Base-by-base conservation (phyloP, 1,284 basidiomycete species). In the Ustilago curta region DNA sequence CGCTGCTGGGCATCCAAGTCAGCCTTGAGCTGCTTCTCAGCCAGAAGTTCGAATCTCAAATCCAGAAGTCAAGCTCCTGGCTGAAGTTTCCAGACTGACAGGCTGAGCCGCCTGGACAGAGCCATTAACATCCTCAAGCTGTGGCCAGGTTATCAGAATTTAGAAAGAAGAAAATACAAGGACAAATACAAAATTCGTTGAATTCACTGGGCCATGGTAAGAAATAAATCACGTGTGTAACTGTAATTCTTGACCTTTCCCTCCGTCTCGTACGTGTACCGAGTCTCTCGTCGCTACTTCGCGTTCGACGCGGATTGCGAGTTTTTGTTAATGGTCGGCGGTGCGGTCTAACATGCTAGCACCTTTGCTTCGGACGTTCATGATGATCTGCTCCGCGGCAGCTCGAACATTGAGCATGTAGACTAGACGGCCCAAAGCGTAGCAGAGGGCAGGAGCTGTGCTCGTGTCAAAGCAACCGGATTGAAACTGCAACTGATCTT, bases 221-320 rank as follows among this genome's bases (percentile, higher is more conserved):
- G 16, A 8, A 47, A 8, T 48, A n/a, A 27, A n/a, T 62, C 59
- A 62, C 59, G 59, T 62, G 59, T 62, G 44, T 40, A 55, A 62
- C 59, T 62, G 19, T 62, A 61, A 8, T 43, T 43, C 27, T 18
- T 11, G 7, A 7, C 29, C 16, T 9, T 4, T 19, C 3, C 5
- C 5, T 4, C 2, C 1, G 8, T 55, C 18, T 45, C 42, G 53
- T 45, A 44, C 53, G 53, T 31, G 19, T 48, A 4, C 29, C 27
- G 11, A 48, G n/a, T 8, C 27, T 21, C n/a, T 42, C 19, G 6
- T 11, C 6, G 35, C n/a, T 29, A 12, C 27, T 45, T 4, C 12
- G 43, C 45, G 12, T 29, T 29, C 16, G 27, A 9, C 5, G 18
- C 16, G 45, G n/a, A 27, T 18, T 27, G 25, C 45, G 16, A 18